Evolutionary conservation across 2,329 filamentous ascomycete species (phyloP), one percentile per base, ranked within the genome.

Genomic region (Phialocephala subalpina): DNA sequence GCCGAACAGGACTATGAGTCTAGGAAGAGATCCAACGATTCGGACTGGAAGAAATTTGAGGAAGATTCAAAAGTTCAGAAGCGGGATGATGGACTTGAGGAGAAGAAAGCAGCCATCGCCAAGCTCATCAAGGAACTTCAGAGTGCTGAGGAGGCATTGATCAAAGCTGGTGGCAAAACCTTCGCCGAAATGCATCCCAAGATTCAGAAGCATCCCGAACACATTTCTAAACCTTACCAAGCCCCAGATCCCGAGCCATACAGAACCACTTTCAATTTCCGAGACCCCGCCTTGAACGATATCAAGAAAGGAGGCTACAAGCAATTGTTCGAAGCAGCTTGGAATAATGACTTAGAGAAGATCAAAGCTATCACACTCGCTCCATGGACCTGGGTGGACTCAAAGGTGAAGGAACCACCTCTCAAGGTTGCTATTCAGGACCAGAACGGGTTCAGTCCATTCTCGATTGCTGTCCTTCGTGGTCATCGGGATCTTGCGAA

Each of bases 241-340:
- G 14, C 47, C 20, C 38, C 58, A 25, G 57, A 65, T 1, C 58
- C 65, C 20, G 38, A 52, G 12, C 56, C 70, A 8, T 75, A 72
- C n/a, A 22, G 68, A 22, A 72, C 72, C 1, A 58, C 55, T 1
- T 63, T 74, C 8, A 63, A 12, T 14, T 73, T 76, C 60, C 20
- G 29, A 33, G 55, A 71, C 6, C 72, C 75, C 12, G 70, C 86
- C 79, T 68, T 85, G 12, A 90, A 84, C 0, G 83, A 86, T 2
- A 80, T 79, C 45, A 84, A 83, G 58, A 82, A 81, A 29, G 79
- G 82, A 38, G 89, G 84, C 0, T 95, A 94, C 68, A 68, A 91
- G 6, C 79, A 86, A 68, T 77, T 95, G 80, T 92, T 92, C 75
- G 88, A 95, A 73, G 92, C 92, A 40, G 87, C 87, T 4, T 96